These are phyloP conservation scores for Carex parvula DNA, from an alignment of 176 grass and related monocot species.

Conservation along the genomic window DNA sequence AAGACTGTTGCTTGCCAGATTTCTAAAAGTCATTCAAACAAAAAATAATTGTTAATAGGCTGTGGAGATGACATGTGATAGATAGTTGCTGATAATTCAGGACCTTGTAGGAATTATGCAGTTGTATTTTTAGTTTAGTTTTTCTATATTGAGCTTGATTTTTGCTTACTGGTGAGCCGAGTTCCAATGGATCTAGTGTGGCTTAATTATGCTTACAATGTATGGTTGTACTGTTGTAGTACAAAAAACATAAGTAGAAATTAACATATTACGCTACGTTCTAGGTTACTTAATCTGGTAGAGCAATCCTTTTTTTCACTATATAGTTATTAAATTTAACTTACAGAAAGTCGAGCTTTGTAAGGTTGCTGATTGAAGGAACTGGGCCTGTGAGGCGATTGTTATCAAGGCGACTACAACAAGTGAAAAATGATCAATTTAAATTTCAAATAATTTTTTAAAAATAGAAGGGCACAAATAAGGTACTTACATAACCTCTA, in stretches of 20 bases:
- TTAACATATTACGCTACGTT: not conserved
- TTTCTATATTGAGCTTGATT: not conserved
- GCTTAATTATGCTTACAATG: not conserved
- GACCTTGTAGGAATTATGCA: not conserved
- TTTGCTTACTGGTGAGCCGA: not conserved
- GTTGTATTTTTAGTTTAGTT: not conserved
- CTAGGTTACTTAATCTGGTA: not conserved
- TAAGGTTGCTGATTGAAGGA: conserved; percentile 47
- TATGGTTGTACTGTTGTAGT: not conserved
- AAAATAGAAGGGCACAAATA: not conserved
- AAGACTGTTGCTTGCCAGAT: conserved; percentile 59
- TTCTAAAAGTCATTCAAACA: conserved; percentile 32
- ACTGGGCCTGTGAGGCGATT: conserved; percentile 38
- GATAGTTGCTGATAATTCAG: not conserved
- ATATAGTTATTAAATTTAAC: conserved; percentile 14
- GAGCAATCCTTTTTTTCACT: not conserved
- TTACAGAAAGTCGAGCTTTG: conserved; percentile 57
- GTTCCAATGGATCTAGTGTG: not conserved
- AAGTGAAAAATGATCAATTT: not conserved
- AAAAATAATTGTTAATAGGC: not conserved
- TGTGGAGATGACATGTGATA: not conserved
- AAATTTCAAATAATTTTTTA: not conserved
- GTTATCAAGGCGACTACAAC: conserved; percentile 53
- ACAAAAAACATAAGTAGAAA: not conserved
- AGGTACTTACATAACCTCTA: conserved; percentile 78